Conservation (phyloP, 768 basidiomycete genomes). For the Collybia sordida region DNA sequence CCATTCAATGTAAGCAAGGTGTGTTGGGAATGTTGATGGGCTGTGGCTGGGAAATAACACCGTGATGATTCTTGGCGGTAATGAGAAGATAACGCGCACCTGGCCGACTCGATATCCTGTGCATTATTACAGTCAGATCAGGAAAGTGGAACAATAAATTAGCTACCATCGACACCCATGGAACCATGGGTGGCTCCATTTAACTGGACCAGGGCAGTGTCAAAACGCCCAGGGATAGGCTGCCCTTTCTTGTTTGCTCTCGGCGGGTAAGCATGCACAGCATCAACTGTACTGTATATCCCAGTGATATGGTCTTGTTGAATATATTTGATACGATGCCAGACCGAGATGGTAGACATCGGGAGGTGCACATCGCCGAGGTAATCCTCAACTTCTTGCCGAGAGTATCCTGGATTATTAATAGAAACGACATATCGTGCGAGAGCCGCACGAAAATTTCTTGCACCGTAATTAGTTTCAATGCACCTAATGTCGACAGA, state of each 20-base stretch:
- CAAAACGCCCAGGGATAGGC: conserved; percentile 27
- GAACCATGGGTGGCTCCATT: neutral
- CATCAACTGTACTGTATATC: no score
- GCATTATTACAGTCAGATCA: neutral
- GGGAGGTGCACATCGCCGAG: neutral
- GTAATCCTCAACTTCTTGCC: neutral
- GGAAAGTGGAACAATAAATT: neutral
- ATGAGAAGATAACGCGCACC: conserved; percentile 22
- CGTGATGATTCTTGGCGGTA: conserved; percentile 10
- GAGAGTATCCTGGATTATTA: neutral
- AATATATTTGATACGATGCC: neutral
- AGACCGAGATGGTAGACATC: neutral
- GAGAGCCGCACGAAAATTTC: neutral
- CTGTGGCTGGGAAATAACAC: conserved; percentile 7
- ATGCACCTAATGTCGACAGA: neutral
- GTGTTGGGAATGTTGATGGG: conserved; percentile 2
- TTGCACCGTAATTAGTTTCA: neutral
- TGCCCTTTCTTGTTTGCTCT: conserved; percentile 9
- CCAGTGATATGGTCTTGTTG: conserved; percentile 1
- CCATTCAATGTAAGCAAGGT: conserved; percentile 29
- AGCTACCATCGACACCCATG: conserved; percentile 16
- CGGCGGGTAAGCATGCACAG: conserved; percentile 25
- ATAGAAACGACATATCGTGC: neutral
- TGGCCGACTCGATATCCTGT: conserved; percentile 24
- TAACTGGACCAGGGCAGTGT: conserved; percentile 19